Percentiles rank a stretch among this genome's conserved stretches.
These are phyloP conservation scores for Zoysia matrella DNA, from an alignment of 202 grass and related monocot genomes.

Conservation along the genomic window DNA sequence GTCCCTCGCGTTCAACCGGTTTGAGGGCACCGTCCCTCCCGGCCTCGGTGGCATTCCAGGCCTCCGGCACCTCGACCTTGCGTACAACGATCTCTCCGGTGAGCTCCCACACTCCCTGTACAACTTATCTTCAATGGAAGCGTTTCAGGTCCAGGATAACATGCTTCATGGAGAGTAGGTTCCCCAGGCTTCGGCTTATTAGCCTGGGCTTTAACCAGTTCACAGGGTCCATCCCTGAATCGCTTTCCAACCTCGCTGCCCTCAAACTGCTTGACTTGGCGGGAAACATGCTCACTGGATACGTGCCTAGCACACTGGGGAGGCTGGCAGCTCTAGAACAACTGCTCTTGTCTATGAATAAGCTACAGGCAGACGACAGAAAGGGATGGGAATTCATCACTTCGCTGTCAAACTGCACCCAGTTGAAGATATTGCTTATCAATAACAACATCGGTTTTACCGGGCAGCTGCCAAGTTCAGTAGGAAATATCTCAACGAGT, in stretches of 20 bases:
- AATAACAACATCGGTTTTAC: neutral
- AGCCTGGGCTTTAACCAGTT: neutral
- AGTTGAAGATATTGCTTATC: neutral
- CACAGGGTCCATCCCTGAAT: conserved; percentile 21
- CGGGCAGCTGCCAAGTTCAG: conserved; percentile 8
- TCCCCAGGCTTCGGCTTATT: neutral
- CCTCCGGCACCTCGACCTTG: conserved; percentile 29
- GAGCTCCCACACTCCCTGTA: conserved; percentile 16
- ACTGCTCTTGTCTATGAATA: neutral
- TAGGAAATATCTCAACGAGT: conserved; percentile 21
- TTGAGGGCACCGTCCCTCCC: conserved; percentile 33
- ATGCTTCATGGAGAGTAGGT: neutral
- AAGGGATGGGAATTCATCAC: conserved; percentile 38
- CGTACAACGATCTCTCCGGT: conserved; percentile 31
- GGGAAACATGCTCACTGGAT: neutral
- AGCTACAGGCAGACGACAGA: neutral
- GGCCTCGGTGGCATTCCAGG: conserved; percentile 33
- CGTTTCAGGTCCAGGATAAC: accelerated
- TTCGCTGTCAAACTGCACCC: conserved; percentile 35
- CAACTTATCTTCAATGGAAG: conserved; percentile 14
- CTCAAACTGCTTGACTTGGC: neutral
- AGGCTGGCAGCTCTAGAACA: neutral
- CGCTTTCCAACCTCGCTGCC: conserved; percentile 33
- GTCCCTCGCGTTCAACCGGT: neutral
- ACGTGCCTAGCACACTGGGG: conserved; percentile 6